phyloP scores from a whole-genome alignment of 805 yeast species.

The Tetrapisispora namnaoensis region DNA sequence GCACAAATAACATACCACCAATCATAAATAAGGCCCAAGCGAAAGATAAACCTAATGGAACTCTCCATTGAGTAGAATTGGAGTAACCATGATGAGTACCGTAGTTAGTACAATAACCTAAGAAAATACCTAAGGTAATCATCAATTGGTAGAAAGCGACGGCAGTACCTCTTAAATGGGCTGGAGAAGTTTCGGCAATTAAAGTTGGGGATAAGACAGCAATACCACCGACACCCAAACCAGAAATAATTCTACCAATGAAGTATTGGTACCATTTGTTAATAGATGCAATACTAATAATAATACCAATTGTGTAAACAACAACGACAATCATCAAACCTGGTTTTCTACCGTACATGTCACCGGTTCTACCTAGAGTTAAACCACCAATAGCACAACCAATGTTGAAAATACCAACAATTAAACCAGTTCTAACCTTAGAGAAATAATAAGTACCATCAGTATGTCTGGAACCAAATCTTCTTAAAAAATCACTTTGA shows the following conservation, averaged over 20 bases:
- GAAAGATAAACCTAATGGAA: constrained; percentile 46
- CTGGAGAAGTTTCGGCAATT: constrained; percentile 32
- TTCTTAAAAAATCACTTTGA: constrained; percentile 39
- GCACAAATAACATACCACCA: constrained; percentile 48
- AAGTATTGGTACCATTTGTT: constrained; percentile 52
- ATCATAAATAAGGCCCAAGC: constrained; percentile 30
- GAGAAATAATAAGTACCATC: constrained; percentile 38
- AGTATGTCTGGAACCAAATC: constrained; percentile 42
- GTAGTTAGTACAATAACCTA: constrained; percentile 59
- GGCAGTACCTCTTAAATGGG: constrained; percentile 47
- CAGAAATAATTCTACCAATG: constrained; percentile 61
- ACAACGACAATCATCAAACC: constrained; percentile 46
- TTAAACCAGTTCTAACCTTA: constrained; percentile 42
- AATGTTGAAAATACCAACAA: constrained; percentile 49
- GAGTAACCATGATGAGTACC: constrained; percentile 32
- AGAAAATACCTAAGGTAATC: constrained; percentile 55
- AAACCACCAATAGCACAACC: constrained; percentile 69
- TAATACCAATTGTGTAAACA: constrained; percentile 51
- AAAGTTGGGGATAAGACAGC: constrained; percentile 66
- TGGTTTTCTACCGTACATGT: constrained; percentile 48
- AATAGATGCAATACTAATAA: constrained; percentile 47
- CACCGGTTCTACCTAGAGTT: constrained; percentile 45
- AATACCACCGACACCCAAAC: constrained; percentile 64
- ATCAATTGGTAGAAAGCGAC: constrained; percentile 53
- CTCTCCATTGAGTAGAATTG: constrained; percentile 46